These are phyloP conservation scores for Calocybe gambosa DNA, from an alignment of 1,284 basidiomycete species.

Conservation along the genomic window DNA sequence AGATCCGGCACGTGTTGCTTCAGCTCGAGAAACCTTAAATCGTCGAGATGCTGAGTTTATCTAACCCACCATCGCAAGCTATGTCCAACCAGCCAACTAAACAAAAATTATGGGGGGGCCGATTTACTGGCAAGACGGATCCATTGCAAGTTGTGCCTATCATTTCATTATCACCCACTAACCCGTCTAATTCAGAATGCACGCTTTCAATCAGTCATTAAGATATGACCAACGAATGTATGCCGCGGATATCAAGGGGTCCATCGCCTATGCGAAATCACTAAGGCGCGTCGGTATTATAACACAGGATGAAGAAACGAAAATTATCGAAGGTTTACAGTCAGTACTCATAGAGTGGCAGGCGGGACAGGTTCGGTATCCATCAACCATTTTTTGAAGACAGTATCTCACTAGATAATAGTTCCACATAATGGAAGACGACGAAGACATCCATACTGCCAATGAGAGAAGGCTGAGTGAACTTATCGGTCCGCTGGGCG, in stretches of 20 bases:
- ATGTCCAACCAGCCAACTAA: slow-evolving; percentile 41
- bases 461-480: slow-evolving; percentile 95
- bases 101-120: slow-evolving; percentile 84
- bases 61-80: background rate
- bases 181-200: slow-evolving; percentile 53
- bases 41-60: background rate
- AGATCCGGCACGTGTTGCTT: background rate
- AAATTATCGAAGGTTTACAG: slow-evolving; percentile 77
- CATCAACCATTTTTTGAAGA: background rate
- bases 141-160: slow-evolving; percentile 55
- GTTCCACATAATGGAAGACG: slow-evolving; percentile 75
- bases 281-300: slow-evolving; percentile 78
- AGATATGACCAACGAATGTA: slow-evolving; percentile 95
- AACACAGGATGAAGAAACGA: slow-evolving; percentile 65
- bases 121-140: slow-evolving; percentile 85
- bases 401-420: slow-evolving; percentile 23
- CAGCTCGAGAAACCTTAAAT: background rate
- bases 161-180: slow-evolving; percentile 1
- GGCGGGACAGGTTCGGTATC: slow-evolving; percentile 47
- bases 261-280: slow-evolving; percentile 92
- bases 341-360: slow-evolving; percentile 85
- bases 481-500: slow-evolving; percentile 85
- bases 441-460: slow-evolving; percentile 99
- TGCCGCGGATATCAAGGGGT: slow-evolving; percentile 86
- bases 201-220: slow-evolving; percentile 92